These are phyloP conservation scores for Plasmodium relictum DNA, from an alignment of 169 alveolate species.

Conservation along the genomic window DNA sequence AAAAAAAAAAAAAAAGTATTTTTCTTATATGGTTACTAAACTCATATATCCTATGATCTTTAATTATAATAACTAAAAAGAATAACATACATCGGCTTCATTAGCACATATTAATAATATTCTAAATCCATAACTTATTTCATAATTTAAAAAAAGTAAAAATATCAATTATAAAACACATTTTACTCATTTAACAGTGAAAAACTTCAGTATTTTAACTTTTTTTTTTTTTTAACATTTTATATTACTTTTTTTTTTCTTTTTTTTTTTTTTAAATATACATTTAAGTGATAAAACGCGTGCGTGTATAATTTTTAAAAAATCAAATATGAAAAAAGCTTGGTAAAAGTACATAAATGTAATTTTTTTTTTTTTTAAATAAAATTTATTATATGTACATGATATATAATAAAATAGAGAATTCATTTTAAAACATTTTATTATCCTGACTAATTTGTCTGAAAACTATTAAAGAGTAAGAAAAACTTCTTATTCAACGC, in stretches of 20 bases:
- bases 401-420: conserved; percentile 31
- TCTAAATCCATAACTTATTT: neutral
- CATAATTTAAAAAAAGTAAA: conserved; percentile 7
- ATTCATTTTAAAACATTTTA: conserved; percentile 26
- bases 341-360: conserved; percentile 17
- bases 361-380: conserved; percentile 9
- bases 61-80: conserved; percentile 2
- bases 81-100: neutral
- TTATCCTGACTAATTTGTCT: conserved; percentile 54
- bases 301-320: conserved; percentile 10
- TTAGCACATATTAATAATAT: conserved; percentile 33
- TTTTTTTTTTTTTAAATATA: too few species aligned
- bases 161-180: conserved; percentile 15
- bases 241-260: too few species aligned
- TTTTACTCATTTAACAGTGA: conserved; percentile 11
- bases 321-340: conserved; percentile 15
- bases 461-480: conserved; percentile 14
- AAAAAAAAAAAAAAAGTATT: conserved; percentile 9
- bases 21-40: neutral
- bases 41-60: neutral
- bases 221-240: neutral
- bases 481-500: conserved; percentile 54
- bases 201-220: conserved; percentile 11
- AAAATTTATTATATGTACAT: conserved; percentile 4
- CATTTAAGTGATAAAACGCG: too few species aligned